phyloP scores from a whole-genome alignment of 2,329 filamentous ascomycete species.

The Leptodontidium sp. region DNA sequence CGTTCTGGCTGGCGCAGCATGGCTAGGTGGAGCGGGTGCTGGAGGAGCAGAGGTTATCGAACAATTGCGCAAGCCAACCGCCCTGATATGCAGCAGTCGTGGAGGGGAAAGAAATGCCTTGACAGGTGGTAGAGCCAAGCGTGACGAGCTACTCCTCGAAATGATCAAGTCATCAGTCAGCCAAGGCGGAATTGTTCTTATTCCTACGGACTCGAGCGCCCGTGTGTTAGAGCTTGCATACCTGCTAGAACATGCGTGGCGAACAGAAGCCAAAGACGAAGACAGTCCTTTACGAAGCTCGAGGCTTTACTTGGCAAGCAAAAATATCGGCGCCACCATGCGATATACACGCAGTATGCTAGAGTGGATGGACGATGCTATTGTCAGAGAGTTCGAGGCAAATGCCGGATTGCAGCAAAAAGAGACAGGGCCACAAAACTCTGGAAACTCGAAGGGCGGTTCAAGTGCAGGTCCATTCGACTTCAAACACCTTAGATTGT shows the following conservation, averaged over 20 bases:
- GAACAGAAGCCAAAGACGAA: slow-evolving; percentile 64
- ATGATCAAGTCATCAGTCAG: slow-evolving; percentile 81
- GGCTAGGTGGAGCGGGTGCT: slow-evolving; percentile 83
- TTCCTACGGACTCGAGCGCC: slow-evolving; percentile 95
- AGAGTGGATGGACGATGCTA: slow-evolving; percentile 98
- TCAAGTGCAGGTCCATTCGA: slow-evolving; percentile 80
- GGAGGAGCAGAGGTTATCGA: slow-evolving; percentile 92
- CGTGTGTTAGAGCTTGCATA: slow-evolving; percentile 92
- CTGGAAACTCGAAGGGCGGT: slow-evolving; percentile 55
- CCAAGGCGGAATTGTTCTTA: slow-evolving; percentile 88
- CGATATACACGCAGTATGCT: slow-evolving; percentile 93
- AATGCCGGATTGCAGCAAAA: slow-evolving; percentile 53
- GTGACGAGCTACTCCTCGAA: slow-evolving; percentile 85
- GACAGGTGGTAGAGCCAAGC: slow-evolving; percentile 76
- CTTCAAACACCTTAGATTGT: slow-evolving; percentile 82
- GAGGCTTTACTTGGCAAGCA: slow-evolving; percentile 83
- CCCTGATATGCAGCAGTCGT: slow-evolving; percentile 88
- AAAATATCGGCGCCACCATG: slow-evolving; percentile 87
- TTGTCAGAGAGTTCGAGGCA: slow-evolving; percentile 90
- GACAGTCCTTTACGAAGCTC: slow-evolving; percentile 61
- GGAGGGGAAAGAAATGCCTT: slow-evolving; percentile 77
- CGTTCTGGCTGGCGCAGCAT: slow-evolving; percentile 90
- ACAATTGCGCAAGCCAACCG: slow-evolving; percentile 90
- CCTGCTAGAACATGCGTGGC: slow-evolving; percentile 91
- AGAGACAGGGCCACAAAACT: slow-evolving; percentile 54